These are phyloP conservation scores for Lasiosphaeris hirsuta DNA, from an alignment of 495 filamentous ascomycete genomes.

Conservation along the genomic window DNA sequence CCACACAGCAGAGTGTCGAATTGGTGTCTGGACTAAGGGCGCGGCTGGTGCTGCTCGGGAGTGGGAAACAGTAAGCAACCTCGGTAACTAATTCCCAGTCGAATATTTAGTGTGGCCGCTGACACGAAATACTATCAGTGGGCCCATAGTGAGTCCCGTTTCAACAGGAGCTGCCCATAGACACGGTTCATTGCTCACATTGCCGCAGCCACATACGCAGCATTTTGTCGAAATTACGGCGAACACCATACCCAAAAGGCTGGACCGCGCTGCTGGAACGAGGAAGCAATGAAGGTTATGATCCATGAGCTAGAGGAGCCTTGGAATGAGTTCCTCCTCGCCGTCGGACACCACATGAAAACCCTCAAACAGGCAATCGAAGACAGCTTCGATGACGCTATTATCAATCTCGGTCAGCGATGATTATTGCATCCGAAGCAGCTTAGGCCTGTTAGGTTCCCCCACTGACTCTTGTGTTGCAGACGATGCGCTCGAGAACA, in stretches of 20 bases:
- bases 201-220: slow-evolving; percentile 23
- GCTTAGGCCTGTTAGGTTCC: neutral
- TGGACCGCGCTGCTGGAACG: slow-evolving; percentile 35
- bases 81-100: too few relatives aligned
- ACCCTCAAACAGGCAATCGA: neutral
- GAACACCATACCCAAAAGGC: slow-evolving; percentile 19
- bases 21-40: slow-evolving; percentile 1
- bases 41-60: neutral
- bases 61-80: slow-evolving; percentile 12
- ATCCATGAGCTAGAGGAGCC: slow-evolving; percentile 19
- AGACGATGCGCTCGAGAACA: neutral
- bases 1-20: neutral
- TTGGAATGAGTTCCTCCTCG: slow-evolving; percentile 23
- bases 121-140: neutral
- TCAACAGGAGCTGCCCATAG: neutral
- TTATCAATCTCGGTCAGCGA: neutral
- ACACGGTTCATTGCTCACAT: neutral
- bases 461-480: neutral
- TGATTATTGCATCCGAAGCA: neutral
- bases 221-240: slow-evolving; percentile 37
- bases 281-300: slow-evolving; percentile 39
- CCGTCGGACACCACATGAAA: neutral
- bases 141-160: slow-evolving; percentile 17
- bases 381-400: neutral
- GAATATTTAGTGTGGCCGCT: too few relatives aligned